Evolutionary conservation across 805 yeast species (phyloP).

Genomic region (Yarrowia sp.): DNA sequence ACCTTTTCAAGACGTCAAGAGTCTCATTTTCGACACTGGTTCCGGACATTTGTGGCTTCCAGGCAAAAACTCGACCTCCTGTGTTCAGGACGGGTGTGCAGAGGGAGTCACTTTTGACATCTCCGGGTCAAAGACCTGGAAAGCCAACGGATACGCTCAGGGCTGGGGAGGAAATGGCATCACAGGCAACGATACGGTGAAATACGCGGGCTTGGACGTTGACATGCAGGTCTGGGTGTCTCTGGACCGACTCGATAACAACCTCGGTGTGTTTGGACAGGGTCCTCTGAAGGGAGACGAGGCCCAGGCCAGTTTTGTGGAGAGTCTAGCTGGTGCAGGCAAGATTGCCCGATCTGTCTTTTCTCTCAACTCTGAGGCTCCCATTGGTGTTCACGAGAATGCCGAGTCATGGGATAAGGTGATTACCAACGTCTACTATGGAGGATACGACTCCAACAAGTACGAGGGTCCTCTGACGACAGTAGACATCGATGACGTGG

Average conservation of each 20-base stretch:
- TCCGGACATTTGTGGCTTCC: conserved; percentile 17
- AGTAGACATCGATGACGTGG: background rate
- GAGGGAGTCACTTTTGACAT: background rate
- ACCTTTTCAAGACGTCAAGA: background rate
- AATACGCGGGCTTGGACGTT: background rate
- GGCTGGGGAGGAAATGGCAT: conserved; percentile 8
- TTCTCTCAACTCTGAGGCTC: background rate
- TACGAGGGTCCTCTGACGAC: conserved; percentile 20
- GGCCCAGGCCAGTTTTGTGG: background rate
- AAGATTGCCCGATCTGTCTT: conserved; percentile 6
- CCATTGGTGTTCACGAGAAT: background rate
- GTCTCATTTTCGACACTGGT: conserved; percentile 17
- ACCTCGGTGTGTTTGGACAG: conserved; percentile 7
- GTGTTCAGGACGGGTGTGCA: background rate
- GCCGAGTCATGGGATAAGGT: background rate
- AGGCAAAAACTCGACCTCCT: background rate
- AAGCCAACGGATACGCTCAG: background rate
- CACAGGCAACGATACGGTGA: background rate
- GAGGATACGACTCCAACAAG: conserved; percentile 9
- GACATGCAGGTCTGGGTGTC: conserved; percentile 12
- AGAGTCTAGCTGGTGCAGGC: background rate
- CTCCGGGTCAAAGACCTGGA: background rate
- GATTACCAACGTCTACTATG: conserved; percentile 9
- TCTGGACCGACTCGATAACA: background rate
- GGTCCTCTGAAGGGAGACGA: background rate